These are phyloP conservation scores for Flaveria linearis DNA, from an alignment of 129 eudicot species.

Conservation along the genomic window DNA sequence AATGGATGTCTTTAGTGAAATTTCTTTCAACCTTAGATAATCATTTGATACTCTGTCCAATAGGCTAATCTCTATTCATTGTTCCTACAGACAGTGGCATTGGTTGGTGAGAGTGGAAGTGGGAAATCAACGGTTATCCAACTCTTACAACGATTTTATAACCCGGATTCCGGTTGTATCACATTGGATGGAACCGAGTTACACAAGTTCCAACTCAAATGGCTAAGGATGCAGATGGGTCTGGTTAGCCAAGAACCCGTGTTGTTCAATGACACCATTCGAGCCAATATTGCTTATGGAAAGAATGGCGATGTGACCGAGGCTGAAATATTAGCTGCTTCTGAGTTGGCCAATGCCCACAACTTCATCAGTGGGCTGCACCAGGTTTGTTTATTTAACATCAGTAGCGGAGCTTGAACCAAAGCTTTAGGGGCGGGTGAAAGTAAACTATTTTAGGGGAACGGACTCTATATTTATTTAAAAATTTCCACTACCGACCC, in stretches of 20 bases:
- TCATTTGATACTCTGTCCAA: background rate
- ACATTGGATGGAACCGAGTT: conserved; percentile 16
- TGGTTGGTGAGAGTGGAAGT: conserved; percentile 19
- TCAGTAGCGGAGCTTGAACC: background rate
- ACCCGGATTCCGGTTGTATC: background rate
- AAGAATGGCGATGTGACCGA: conserved; percentile 67
- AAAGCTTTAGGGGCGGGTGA: too few relatives aligned
- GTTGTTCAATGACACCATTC: conserved; percentile 18
- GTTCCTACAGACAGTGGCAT: background rate
- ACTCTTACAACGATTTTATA: conserved; percentile 8
- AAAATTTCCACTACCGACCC: too few relatives aligned
- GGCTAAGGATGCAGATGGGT: conserved; percentile 15
- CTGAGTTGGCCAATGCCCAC: conserved; percentile 77
- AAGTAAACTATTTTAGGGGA: too few relatives aligned
- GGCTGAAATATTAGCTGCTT: conserved; percentile 66
- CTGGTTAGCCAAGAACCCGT: conserved; percentile 18
- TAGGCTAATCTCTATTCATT: background rate
- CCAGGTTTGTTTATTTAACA: conserved; percentile 36
- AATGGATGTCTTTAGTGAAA: too few relatives aligned
- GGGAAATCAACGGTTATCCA: conserved; percentile 17
- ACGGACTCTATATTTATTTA: too few relatives aligned
- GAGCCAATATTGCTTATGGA: conserved; percentile 47
- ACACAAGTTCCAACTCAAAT: conserved; percentile 15
- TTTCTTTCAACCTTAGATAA: too few relatives aligned
- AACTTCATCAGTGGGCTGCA: conserved; percentile 60